Base-by-base conservation (phyloP, 1,284 basidiomycete genomes). In the Leccinum proliferum region DNA sequence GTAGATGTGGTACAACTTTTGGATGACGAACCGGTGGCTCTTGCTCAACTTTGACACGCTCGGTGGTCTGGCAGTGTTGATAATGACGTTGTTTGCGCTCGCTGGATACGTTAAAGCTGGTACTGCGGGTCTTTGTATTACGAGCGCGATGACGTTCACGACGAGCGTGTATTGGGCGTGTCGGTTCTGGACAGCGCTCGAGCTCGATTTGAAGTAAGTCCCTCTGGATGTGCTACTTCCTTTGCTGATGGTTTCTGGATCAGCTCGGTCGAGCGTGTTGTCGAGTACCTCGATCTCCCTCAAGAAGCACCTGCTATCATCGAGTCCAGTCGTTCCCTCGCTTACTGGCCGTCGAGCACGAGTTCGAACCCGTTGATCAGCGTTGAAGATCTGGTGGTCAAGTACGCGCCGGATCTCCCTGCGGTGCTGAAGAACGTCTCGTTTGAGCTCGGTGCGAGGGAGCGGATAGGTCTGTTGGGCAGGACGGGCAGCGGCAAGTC, bases 231-330 rank as follows among this genome's bases (percentile, higher is more conserved):
- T n/a, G 12, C 2, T 29, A 4, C 37, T 34, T 5, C 3, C 6
- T 50, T 46, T 55, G 91, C 75, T 85, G 86, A 29, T 86, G 93
- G 9, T 90, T 94, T 74, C 84, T 89, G 10, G 8, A 56, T n/a
- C 34, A 96, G 53, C 83, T 92, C 34, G 7, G 89, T 96, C 6
- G 95, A 97, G 75, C 88, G 94, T 63, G 83, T 96, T 7, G 84
- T 92, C 4, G 94, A 96, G 77, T 96, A 96, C 71, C 83, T 96
- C 18, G 83, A 90, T 60, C 79, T 96, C n/a, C 90, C 92, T 1
- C 90, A 92, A 70, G 94, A 96, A 72, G 87, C 93, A 4, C 87
- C 93, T 1, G 79, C 87, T 0, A 70, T 89, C 62, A 87, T 93
- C 58, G 84, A 88, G 62, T 81, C 80, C 1, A 81, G 80, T 58